Percentiles rank a stretch among this genome's conserved stretches.
Conservation (phyloP, 2,329 filamentous ascomycete species). For the Trichoderma oligosporum region DNA sequence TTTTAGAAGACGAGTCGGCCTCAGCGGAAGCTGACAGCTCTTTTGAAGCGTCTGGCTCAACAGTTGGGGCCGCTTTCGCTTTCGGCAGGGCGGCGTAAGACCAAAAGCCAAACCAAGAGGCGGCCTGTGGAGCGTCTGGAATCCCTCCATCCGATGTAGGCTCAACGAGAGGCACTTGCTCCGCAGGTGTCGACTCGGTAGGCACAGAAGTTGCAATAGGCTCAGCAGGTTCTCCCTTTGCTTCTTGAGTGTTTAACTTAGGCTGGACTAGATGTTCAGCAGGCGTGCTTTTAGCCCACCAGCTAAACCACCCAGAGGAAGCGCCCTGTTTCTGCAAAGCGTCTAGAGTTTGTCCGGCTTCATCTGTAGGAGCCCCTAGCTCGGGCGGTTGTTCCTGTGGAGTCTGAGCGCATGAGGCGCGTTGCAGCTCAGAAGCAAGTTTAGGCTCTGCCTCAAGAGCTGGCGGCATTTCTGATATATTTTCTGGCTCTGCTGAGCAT, state of each 20-base stretch:
- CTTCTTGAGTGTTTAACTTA: not conserved
- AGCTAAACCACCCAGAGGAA: conserved; percentile 53
- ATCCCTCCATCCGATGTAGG: conserved; percentile 20
- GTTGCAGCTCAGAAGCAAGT: not conserved
- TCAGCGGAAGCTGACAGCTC: not conserved
- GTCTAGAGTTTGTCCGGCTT: not conserved
- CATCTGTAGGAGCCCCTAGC: conserved; percentile 25
- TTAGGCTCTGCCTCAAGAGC: not conserved
- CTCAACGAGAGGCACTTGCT: conserved; percentile 23
- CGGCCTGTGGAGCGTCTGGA: conserved; percentile 23
- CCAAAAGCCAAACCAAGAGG: conserved; percentile 44
- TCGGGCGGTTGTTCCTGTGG: not conserved
- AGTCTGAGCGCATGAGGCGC: not conserved
- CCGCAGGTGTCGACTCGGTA: conserved; percentile 21
- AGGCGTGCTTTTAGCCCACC: conserved; percentile 41
- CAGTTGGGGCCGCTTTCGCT: conserved; percentile 9
- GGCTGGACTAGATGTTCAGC: conserved; percentile 24
- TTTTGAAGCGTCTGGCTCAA: conserved; percentile 3
- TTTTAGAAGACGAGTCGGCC: not conserved
- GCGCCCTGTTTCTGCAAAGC: conserved; percentile 25
- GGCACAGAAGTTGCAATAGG: not conserved
- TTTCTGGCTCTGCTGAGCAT: not conserved
- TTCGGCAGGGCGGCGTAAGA: conserved; percentile 25
- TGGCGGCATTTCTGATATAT: not conserved
- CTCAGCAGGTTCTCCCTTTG: not conserved